Evolutionary conservation across 1,284 basidiomycete genomes (phyloP).

Genomic region (Malassezia nana): DNA sequence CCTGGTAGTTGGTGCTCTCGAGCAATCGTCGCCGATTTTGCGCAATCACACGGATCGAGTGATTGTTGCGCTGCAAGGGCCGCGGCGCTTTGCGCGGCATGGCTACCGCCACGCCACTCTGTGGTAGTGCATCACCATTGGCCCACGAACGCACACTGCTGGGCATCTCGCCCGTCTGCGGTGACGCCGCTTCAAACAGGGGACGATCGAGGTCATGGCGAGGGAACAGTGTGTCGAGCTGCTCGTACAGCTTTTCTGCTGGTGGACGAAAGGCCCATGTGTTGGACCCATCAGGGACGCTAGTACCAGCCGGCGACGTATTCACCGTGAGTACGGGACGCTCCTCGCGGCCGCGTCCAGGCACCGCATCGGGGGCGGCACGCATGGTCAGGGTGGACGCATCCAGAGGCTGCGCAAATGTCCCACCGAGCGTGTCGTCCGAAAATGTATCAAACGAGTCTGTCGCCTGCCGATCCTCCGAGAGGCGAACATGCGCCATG

Average conservation of each 20-base stretch:
- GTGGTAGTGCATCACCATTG: neutral
- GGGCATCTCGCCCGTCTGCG: neutral
- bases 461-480: neutral
- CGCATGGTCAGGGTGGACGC: slow-evolving; percentile 9
- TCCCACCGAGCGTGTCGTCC: slow-evolving; percentile 15
- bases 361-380: slow-evolving; percentile 11
- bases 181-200: slow-evolving; percentile 61
- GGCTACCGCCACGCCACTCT: neutral
- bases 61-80: slow-evolving; percentile 48
- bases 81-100: slow-evolving; percentile 5
- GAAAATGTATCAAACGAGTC: slow-evolving; percentile 10
- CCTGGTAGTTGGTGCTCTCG: slow-evolving; percentile 26
- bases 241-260: slow-evolving; percentile 85
- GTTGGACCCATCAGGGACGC: slow-evolving; percentile 11
- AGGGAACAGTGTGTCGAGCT: slow-evolving; percentile 89
- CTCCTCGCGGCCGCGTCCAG: neutral
- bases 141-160: neutral
- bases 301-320: slow-evolving; percentile 20
- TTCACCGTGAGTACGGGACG: slow-evolving; percentile 34
- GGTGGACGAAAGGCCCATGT: slow-evolving; percentile 64
- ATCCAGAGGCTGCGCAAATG: slow-evolving; percentile 18
- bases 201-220: slow-evolving; percentile 92
- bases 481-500: slow-evolving; percentile 4
- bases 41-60: slow-evolving; percentile 84
- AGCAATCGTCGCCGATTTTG: slow-evolving; percentile 52